Conservation (phyloP, 179 eudicot species). For the Heliamphora pulchella region DNA sequence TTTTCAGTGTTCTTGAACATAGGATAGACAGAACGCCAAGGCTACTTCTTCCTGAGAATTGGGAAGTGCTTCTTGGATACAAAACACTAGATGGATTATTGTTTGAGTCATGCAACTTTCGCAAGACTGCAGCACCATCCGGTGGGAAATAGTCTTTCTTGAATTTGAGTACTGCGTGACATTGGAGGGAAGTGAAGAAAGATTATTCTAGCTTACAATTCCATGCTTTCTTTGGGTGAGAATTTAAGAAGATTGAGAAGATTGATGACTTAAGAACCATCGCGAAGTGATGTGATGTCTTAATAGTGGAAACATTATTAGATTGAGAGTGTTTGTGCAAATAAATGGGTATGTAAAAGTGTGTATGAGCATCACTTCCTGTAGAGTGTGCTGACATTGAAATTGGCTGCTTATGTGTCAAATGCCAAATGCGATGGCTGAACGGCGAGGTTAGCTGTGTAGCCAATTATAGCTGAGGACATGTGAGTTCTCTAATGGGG, state of each 20-base stretch:
- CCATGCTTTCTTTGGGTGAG: background rate
- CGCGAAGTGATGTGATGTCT: background rate
- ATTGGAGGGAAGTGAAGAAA: background rate
- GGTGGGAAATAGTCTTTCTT: background rate
- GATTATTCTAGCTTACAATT: background rate
- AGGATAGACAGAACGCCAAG: too few relatives aligned
- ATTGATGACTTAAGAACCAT: background rate
- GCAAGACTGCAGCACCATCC: background rate
- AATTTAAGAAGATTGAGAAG: background rate
- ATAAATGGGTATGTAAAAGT: background rate
- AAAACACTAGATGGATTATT: background rate
- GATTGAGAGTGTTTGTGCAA: background rate
- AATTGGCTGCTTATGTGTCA: too few relatives aligned
- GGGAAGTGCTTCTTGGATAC: background rate
- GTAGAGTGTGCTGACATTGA: background rate
- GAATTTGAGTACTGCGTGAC: background rate
- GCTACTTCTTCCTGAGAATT: background rate
- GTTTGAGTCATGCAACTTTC: background rate
- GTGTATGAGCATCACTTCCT: background rate
- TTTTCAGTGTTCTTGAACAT: background rate
- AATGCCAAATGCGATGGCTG: background rate
- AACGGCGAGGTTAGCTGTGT: background rate
- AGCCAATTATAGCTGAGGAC: background rate
- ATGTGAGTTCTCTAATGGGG: background rate
- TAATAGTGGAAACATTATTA: background rate